Conservation (phyloP, 2,329 filamentous ascomycete genomes). For the Pseudogymnoascus sp. region DNA sequence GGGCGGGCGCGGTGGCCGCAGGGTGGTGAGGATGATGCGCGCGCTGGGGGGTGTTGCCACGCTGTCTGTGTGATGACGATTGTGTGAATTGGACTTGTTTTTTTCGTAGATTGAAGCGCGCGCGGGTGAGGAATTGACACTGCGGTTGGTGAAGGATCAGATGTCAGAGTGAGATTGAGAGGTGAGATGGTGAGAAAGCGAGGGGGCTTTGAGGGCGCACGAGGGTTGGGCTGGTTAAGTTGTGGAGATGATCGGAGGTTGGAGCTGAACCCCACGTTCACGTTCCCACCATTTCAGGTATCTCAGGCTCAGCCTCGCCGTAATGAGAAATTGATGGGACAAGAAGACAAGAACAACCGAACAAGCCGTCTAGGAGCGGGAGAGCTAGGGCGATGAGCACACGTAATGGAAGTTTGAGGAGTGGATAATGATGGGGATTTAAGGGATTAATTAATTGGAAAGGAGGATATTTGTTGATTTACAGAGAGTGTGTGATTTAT, state of each 20-base stretch:
- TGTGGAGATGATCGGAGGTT: neutral
- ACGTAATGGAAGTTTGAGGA: neutral
- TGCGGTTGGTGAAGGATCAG: neutral
- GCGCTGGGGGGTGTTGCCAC: neutral
- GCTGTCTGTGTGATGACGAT: conserved; percentile 1
- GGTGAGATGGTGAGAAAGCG: neutral
- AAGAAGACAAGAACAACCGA: neutral
- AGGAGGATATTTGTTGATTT: neutral
- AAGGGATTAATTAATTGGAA: neutral
- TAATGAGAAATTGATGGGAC: conserved; percentile 6
- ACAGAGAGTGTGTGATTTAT: too few relatives aligned
- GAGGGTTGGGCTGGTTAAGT: neutral
- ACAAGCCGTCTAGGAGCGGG: neutral
- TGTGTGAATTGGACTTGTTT: neutral
- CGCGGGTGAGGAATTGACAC: neutral
- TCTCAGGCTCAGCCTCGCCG: neutral
- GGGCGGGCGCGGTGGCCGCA: neutral
- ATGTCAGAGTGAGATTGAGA: neutral
- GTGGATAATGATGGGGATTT: neutral
- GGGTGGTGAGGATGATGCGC: neutral
- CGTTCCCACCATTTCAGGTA: neutral
- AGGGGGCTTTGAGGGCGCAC: neutral
- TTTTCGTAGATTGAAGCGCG: neutral
- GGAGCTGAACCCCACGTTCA: neutral
- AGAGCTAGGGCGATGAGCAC: neutral